Conservation (phyloP, 2,329 filamentous ascomycete species). For the Ascochyta clinopodiicola region DNA sequence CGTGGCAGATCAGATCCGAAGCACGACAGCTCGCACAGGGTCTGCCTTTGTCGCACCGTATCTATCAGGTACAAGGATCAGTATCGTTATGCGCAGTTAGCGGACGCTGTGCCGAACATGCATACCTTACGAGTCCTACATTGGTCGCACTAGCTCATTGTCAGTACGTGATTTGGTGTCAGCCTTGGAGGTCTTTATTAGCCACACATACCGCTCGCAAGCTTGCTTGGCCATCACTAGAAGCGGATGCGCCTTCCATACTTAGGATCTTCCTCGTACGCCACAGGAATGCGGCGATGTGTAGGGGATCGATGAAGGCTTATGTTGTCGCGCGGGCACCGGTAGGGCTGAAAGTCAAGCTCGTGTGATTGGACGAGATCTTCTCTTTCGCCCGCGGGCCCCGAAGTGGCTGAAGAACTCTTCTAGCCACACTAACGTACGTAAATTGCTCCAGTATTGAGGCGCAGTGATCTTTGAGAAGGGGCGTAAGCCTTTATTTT, state of each 20-base stretch:
- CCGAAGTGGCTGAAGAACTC: constrained; percentile 10
- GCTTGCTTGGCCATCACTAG: constrained; percentile 10
- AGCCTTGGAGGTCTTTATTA: neutral
- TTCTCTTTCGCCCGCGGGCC: neutral
- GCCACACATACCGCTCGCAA: constrained; percentile 14
- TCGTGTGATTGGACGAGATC: constrained; percentile 1
- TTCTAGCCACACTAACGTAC: neutral
- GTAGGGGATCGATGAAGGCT: neutral
- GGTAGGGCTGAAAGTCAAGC: neutral
- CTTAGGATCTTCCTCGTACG: neutral
- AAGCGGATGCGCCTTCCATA: constrained; percentile 13
- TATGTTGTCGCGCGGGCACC: constrained; percentile 14
- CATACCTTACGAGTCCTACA: constrained; percentile 38
- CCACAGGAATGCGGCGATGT: constrained; percentile 4
- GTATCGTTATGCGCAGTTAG: neutral
- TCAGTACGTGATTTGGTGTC: neutral
- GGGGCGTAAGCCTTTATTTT: neutral
- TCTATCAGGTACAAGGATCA: constrained; percentile 8
- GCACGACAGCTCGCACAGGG: constrained; percentile 47
- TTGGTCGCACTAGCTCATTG: constrained; percentile 37
- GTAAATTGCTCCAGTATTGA: neutral
- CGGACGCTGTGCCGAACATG: neutral
- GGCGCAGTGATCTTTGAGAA: neutral
- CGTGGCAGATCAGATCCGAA: constrained; percentile 45
- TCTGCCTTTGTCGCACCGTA: constrained; percentile 41